Percentiles rank a stretch among this genome's conserved stretches.
These are phyloP conservation scores for Sugiyamaella lignohabitans DNA, from an alignment of 805 yeast species.

Conservation along the genomic window DNA sequence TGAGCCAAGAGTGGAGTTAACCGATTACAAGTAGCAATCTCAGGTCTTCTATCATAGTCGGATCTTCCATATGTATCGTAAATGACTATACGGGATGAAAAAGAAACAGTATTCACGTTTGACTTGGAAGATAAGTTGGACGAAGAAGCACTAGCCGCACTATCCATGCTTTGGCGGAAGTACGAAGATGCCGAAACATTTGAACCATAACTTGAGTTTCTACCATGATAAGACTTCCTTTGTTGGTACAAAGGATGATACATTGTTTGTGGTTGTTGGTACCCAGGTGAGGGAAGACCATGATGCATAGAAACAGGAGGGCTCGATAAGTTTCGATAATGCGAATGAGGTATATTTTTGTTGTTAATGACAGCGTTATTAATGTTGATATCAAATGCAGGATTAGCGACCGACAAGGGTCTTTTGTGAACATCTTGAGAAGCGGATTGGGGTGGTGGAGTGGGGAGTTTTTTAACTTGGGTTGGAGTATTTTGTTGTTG, in stretches of 20 bases:
- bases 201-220: conserved; percentile 15
- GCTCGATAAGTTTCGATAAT: not conserved
- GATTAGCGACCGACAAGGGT: not conserved
- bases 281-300: not conserved
- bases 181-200: conserved; percentile 2
- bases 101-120: conserved; percentile 40
- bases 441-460: not conserved
- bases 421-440: not conserved
- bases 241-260: conserved; percentile 19
- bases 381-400: conserved; percentile 4
- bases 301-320: not conserved
- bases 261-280: conserved; percentile 6
- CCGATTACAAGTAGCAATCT: conserved; percentile 85
- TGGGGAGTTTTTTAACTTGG: not conserved
- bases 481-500: conserved; percentile 1
- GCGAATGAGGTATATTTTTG: conserved; percentile 1
- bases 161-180: not conserved
- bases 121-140: not conserved
- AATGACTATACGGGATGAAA: conserved; percentile 74
- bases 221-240: conserved; percentile 16
- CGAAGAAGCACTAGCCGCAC: not conserved
- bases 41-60: conserved; percentile 91
- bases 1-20: conserved; percentile 83
- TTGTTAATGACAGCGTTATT: too few species aligned
- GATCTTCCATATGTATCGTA: conserved; percentile 77